phyloP scores from a whole-genome alignment of 371 early-diverging fungal genomes.

The Pancytospora epiphaga region DNA sequence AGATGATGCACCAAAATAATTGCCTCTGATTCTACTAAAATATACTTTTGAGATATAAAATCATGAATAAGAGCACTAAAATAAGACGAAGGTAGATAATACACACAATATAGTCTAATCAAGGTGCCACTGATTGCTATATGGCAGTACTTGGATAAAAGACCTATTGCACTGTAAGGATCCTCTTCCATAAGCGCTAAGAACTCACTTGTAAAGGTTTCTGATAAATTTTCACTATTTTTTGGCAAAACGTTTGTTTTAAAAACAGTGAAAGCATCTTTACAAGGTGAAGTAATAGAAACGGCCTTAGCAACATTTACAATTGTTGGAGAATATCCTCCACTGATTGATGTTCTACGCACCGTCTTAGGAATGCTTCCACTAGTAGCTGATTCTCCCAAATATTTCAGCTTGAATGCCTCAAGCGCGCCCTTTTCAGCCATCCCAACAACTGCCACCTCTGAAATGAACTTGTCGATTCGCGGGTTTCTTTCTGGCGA shows the following conservation, averaged over 20 bases:
- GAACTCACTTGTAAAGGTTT: slow-evolving; percentile 27
- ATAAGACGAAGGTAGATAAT: slow-evolving; percentile 14
- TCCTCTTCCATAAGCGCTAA: slow-evolving; percentile 16
- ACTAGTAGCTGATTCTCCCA: no score
- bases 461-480: neutral
- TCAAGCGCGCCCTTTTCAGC: slow-evolving; percentile 11
- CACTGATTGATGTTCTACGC: no score
- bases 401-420: slow-evolving; percentile 15
- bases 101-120: slow-evolving; percentile 18
- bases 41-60: slow-evolving; percentile 40
- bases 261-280: neutral
- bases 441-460: slow-evolving; percentile 7
- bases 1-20: slow-evolving; percentile 22
- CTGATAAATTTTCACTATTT: neutral
- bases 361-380: no score
- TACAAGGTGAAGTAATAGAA: no score
- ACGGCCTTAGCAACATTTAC: no score
- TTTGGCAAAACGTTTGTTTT: neutral
- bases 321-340: no score
- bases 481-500: neutral
- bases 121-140: slow-evolving; percentile 12
- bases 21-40: slow-evolving; percentile 27
- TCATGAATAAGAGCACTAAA: slow-evolving; percentile 29
- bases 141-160: slow-evolving; percentile 18
- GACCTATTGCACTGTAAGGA: slow-evolving; percentile 5